Evolutionary conservation across 176 grass and related monocot genomes (phyloP).

Genomic region (Phragmites australis): DNA sequence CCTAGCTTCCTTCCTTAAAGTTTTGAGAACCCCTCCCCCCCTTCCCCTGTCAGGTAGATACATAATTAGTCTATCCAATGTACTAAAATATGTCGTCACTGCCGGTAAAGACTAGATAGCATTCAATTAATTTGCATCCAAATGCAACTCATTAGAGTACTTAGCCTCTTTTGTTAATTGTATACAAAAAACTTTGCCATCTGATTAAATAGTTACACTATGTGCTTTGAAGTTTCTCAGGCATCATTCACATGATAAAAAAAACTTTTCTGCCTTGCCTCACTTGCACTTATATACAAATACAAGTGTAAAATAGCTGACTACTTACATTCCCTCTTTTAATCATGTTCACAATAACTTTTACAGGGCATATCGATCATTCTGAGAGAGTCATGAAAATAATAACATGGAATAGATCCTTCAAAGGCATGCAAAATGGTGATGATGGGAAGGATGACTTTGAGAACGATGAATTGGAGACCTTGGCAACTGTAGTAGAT

Average conservation of each 20-base stretch:
- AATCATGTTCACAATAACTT: conserved; percentile 33
- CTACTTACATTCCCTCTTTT: conserved; percentile 22
- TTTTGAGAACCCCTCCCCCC: background rate
- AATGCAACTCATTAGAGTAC: background rate
- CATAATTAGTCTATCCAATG: background rate
- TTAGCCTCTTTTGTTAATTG: background rate
- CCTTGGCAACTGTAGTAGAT: conserved; percentile 87
- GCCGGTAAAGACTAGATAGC: background rate
- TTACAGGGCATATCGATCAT: conserved; percentile 93
- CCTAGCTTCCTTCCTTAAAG: too few relatives aligned
- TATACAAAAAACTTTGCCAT: background rate
- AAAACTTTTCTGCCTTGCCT: conserved; percentile 16
- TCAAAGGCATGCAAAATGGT: conserved; percentile 78
- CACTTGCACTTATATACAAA: background rate
- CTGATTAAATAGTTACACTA: background rate
- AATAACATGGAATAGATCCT: conserved; percentile 99
- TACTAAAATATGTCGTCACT: background rate
- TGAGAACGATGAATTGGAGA: conserved; percentile 90
- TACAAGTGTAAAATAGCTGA: background rate
- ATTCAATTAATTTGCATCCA: conserved; percentile 10
- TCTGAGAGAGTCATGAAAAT: conserved; percentile 98
- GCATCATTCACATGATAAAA: background rate
- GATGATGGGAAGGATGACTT: conserved; percentile 86
- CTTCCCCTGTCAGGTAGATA: background rate
- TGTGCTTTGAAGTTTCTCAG: background rate